Conservation (phyloP, 164 flowering plant genomes). For the Santalum album region DNA sequence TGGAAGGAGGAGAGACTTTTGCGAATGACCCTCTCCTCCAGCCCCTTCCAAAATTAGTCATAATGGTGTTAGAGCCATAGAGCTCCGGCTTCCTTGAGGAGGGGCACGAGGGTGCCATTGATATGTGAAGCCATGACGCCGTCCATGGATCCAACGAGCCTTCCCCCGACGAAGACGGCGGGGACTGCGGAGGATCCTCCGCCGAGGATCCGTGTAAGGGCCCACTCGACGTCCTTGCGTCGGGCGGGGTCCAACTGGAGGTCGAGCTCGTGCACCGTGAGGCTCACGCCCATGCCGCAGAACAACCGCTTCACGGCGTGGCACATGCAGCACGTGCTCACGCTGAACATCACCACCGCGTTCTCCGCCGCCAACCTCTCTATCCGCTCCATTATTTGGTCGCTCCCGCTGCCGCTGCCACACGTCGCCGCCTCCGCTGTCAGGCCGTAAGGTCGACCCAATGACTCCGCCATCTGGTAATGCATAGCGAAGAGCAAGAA, state of each 20-base stretch:
- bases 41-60: no score
- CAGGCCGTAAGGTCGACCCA: no score
- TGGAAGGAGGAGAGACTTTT: no score
- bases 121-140: slow-evolving; percentile 78
- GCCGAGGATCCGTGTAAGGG: slow-evolving; percentile 30
- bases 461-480: no score
- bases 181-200: slow-evolving; percentile 42
- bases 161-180: slow-evolving; percentile 64
- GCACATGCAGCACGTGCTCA: slow-evolving; percentile 81
- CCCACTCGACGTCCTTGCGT: slow-evolving; percentile 50
- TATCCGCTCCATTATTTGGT: slow-evolving; percentile 40
- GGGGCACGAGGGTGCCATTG: slow-evolving; percentile 70
- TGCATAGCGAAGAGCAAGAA: no score
- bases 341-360: slow-evolving; percentile 79
- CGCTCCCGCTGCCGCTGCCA: slow-evolving; percentile 26
- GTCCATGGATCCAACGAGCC: slow-evolving; percentile 69
- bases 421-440: no score
- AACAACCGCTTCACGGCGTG: slow-evolving; percentile 65
- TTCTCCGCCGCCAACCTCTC: slow-evolving; percentile 53
- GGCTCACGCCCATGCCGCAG: slow-evolving; percentile 78
- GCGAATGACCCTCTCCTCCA: no score
- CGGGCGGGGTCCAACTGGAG: slow-evolving; percentile 28
- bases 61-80: slow-evolving; percentile 54
- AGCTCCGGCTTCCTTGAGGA: slow-evolving; percentile 78
- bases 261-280: slow-evolving; percentile 74